Percentiles rank a stretch among this genome's conserved stretches.
These are phyloP conservation scores for Nannizzia gypsea DNA, from an alignment of 2,329 filamentous ascomycete genomes.

Conservation along the genomic window DNA sequence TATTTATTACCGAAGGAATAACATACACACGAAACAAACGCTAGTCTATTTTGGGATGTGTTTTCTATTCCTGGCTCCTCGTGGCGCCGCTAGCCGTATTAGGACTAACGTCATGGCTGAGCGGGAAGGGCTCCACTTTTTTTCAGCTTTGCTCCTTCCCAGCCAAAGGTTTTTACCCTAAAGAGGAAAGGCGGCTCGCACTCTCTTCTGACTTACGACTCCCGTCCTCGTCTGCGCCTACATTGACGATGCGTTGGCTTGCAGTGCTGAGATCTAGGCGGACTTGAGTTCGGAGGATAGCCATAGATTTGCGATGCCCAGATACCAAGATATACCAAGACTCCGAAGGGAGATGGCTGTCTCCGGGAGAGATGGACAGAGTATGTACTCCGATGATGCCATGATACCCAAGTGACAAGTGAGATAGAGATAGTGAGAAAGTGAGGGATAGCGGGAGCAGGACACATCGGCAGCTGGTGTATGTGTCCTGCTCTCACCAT, in stretches of 20 bases:
- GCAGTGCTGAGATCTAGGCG: too few relatives aligned
- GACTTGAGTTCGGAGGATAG: background rate
- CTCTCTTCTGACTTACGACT: background rate
- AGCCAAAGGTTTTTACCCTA: background rate
- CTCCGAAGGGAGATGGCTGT: too few relatives aligned
- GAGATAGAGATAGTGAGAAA: background rate
- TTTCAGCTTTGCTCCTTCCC: background rate
- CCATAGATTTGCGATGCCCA: background rate
- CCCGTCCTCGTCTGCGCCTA: background rate
- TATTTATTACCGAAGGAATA: background rate
- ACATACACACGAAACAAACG: background rate
- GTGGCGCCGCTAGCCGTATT: background rate
- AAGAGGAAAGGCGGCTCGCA: background rate
- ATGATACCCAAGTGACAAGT: background rate
- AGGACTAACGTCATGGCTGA: background rate
- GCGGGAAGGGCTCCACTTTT: background rate
- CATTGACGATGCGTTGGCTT: background rate
- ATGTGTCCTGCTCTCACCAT: too few relatives aligned
- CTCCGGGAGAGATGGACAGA: too few relatives aligned
- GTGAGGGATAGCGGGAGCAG: background rate
- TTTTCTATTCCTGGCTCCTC: conserved; percentile 1
- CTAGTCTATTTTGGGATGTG: background rate
- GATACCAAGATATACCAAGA: background rate
- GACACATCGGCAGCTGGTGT: too few relatives aligned
- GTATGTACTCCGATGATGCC: too few relatives aligned